Evolutionary conservation across 805 yeast genomes (phyloP), one percentile per base, ranked within the genome.

Genomic region (Maudiozyma barnettii): DNA sequence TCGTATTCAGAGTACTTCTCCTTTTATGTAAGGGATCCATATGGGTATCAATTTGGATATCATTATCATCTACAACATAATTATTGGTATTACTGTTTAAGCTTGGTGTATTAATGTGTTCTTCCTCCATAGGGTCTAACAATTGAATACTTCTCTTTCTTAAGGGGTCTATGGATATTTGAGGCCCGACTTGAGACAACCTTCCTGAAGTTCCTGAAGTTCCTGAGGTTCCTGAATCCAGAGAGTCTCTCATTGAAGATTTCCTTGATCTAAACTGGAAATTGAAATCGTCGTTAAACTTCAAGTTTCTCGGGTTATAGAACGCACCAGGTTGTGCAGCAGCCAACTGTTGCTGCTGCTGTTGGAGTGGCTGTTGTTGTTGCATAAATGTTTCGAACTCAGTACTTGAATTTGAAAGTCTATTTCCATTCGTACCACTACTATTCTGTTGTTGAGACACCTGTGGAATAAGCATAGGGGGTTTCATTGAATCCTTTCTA

Each of bases 241-340:
- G 26, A 13, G 44, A 10, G 26, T 45, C 37, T 46, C 64, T 53
- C 4, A 62, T 53, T 9, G 60, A 60, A 3, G 65, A 60, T 42
- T 61, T 60, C n/a, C 65, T 57, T 48, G 65, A 54, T 43, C 60
- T 58, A 43, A 59, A 57, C 39, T 57, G 62, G 30, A 62, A 58
- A 47, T 61, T 63, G 35, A 58, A 55, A 47, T 61, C 67, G 8
- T 61, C 61, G 22, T 55, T 53, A 39, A 60, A 59, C 45, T 56
- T 58, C 19, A 60, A 47, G 23, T 58, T 57, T 43, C 64, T 56
- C 14, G 63, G 56, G 29, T 41, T 41, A 16, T 22, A 23, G 10
- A 14, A 19, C 29, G 33, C 4, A 16, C 12, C 16, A 13, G 21
- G 44, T 19, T 30, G 37, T 19, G 12, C 10, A 3, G 26, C n/a